Evolutionary conservation across 306 rosid genomes (phyloP), one percentile per base, ranked within the genome.

Genomic region (Malus asiatica): DNA sequence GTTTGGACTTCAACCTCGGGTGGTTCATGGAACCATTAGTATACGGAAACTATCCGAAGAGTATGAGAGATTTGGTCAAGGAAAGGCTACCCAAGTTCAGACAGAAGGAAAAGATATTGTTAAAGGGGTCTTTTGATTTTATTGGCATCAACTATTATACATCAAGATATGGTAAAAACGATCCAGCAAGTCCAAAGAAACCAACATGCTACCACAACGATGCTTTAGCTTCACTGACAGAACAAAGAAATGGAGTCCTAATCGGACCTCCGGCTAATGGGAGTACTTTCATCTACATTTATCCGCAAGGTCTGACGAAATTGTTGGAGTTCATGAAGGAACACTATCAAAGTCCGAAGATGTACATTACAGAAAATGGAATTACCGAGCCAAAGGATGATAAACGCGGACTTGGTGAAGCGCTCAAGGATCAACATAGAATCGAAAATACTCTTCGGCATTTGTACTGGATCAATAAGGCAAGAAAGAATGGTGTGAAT

Each of bases 81-180:
- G 33, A 42, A 29, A 79, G 82, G 23, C n/a, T 72, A 3, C 82
- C 82, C 15, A 2, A 1, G 18, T 79, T 79, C 32, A 35, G 59
- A 1, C 4, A 58, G 4, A 11, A 81, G 35, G 76, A 80, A 30
- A 77, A 69, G 42, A 52, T 16, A 2, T 8, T 84, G 76, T 22
- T 84, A 0, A 67, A 53, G 4, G 83, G 85, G 33, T 48, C 79
- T 33, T 78, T 16, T 57, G 88, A 81, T 75, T 84, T 78, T 66
- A 65, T 81, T 15, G 88, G 85, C 9, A 15, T 84, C 67, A 84
- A 84, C 38, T 78, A 81, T 20, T 84, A 84, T 48, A 67, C 83
- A 15, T 53, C 83, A 9, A 53, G 77, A 42, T 84, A 65, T 40
- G 72, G 52, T 20, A 67, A 42, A 40, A 67, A 67, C 10, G 32